Conservation (phyloP, 1,139 yeast species). For the Petasospora fabianii region DNA sequence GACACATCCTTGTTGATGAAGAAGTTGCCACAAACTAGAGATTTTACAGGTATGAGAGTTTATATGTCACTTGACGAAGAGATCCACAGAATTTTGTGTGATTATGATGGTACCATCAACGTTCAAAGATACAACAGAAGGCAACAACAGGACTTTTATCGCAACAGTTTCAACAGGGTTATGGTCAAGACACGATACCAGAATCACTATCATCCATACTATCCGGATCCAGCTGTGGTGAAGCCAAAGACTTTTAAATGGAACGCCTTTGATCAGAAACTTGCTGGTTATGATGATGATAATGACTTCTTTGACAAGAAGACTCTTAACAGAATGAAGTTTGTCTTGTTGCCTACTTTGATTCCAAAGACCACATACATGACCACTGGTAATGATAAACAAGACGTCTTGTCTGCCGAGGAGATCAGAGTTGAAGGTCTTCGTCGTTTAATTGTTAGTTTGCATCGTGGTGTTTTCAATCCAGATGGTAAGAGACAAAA, state of each 20-base stretch:
- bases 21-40: slow-evolving; percentile 30
- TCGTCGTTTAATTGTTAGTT: slow-evolving; percentile 60
- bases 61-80: slow-evolving; percentile 79
- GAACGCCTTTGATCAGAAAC: slow-evolving; percentile 85
- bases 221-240: slow-evolving; percentile 52
- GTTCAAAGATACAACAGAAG: slow-evolving; percentile 64
- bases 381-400: slow-evolving; percentile 35
- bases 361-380: slow-evolving; percentile 50
- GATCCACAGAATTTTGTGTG: slow-evolving; percentile 77
- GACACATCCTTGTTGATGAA: slow-evolving; percentile 38
- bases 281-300: slow-evolving; percentile 87
- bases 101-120: slow-evolving; percentile 62
- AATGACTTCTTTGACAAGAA: slow-evolving; percentile 51
- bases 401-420: slow-evolving; percentile 70
- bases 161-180: slow-evolving; percentile 22
- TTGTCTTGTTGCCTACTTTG: slow-evolving; percentile 77
- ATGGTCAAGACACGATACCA: slow-evolving; percentile 78
- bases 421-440: slow-evolving; percentile 88
- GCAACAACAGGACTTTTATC: slow-evolving; percentile 23
- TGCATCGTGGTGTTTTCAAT: slow-evolving; percentile 57
- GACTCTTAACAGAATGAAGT: slow-evolving; percentile 63
- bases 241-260: slow-evolving; percentile 66
- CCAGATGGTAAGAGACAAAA: slow-evolving; percentile 37
- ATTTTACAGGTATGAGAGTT: slow-evolving; percentile 52
- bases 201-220: slow-evolving; percentile 56